Base-by-base conservation (phyloP, 768 basidiomycete genomes). In the Trichaptum fuscoviolaceum region DNA sequence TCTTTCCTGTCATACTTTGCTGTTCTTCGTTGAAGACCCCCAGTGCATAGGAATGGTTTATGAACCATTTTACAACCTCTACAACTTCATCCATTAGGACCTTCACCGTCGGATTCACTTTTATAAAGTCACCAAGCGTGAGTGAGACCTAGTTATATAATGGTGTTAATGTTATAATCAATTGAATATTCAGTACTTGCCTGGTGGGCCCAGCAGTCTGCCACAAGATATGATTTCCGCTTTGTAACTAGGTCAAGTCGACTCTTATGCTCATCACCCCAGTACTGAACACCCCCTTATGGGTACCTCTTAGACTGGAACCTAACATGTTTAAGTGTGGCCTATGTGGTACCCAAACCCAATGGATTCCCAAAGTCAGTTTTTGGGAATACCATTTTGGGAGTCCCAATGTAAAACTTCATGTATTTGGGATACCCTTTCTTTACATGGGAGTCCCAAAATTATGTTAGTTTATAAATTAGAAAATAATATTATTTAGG, bases 71-170 rank as follows among this genome's bases (percentile, higher is more conserved):
- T 12, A 63, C 42, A 3, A 66, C 61, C 8, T 58, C 66, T 1
- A 64, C 20, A 1, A 57, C 57, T 20, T 23, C 58, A 23, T 68
- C 65, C 5, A 68, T 64, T 6, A n/a, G 20, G n/a, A 67, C 63
- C 12, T 71, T 61, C 57, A 76, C 67, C 6, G 9, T n/a, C 24
- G 35, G 15, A 30, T 66, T 64, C 1, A 71, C n/a, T n/a, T 62
- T 64, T 20, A 80, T 67, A 57, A 72, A 73, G 64, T 80, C 77
- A 8, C 78, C 77, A 34, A 78, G 75, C 27, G 78, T 69, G 5
- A 80, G 75, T 52, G 42, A 52, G 15, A 52, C 20, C 42, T 52
- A 15, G 20, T 52, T 52, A 52, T 20, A 17, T 36, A 7, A 36
- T 36, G 2, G 12, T 52, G 42, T 52, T 12, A 52, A 12, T 12